Evolutionary conservation across 2,329 filamentous ascomycete genomes (phyloP), one percentile per base, ranked within the genome.

Genomic region (Grosmannia huntii): DNA sequence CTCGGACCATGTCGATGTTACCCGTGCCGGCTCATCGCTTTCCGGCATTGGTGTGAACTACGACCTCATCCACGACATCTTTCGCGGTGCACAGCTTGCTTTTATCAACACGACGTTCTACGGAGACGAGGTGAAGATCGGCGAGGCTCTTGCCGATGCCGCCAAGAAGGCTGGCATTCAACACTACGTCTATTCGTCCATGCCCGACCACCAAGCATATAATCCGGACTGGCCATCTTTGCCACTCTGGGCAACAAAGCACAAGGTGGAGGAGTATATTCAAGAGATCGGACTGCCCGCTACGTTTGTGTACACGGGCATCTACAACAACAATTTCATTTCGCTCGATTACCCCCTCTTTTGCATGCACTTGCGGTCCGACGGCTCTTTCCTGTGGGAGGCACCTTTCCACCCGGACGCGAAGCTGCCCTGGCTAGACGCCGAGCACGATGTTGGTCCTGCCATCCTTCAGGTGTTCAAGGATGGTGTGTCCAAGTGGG

Each of bases 311-410:
- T 96, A 96, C 72, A 90, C 91, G 11, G 94, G 92, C 60, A 96
- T 96, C 66, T 99, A 97, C 77, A 96, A 97, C 78, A 97, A 97
- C 73, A 97, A 99, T 70, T 99, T 97, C 73, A 97, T 92, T 33
- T 94, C 89, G 53, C 78, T 96, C 36, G 84, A 84, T 1, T 97
- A 96, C 68, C 94, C 94, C 1, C 79, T 97, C 4, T 97, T 97
- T 75, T 94, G 91, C 73, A 95, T 96, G 87, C 90, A 95, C 62
- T 75, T 95, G 53, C 85, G 90, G 71, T 71, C 77, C 1, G 90
- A 96, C 66, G 90, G 89, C 21, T 90, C 87, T 57, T 96, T 96
- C 69, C 76, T 86, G 60, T 97, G 94, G 94, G 85, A 90, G 68
- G 92, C 92, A 1, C 94, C 94, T 0, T 97, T 97, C 70, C 89